A percentile compares a stretch with the other conserved stretches of the same genome.
These are phyloP conservation scores for Ogataea wickerhamii DNA, from an alignment of 805 yeast species.

Conservation along the genomic window DNA sequence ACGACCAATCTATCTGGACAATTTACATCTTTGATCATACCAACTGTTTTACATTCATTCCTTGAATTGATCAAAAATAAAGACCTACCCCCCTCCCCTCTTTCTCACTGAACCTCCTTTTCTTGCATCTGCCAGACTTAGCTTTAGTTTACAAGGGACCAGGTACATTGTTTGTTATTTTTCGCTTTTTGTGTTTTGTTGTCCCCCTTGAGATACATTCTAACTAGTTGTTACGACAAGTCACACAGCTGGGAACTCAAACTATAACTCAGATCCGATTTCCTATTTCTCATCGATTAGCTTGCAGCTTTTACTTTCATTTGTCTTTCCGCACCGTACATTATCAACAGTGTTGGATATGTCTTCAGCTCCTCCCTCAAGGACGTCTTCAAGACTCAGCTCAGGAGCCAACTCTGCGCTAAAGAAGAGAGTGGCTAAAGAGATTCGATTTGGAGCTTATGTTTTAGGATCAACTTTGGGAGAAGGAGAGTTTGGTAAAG, in stretches of 20 bases:
- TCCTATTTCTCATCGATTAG: no score
- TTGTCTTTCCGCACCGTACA: neutral
- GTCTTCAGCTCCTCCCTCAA: slow-evolving; percentile 9
- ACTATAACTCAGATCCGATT: neutral
- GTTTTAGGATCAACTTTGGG: slow-evolving; percentile 91
- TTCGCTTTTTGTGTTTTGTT: no score
- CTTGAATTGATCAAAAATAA: no score
- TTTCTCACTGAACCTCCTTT: no score
- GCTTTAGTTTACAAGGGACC: no score
- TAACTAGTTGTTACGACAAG: neutral
- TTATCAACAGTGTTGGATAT: neutral
- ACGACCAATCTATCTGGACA: no score
- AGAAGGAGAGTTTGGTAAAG: slow-evolving; percentile 98
- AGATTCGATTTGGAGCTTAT: slow-evolving; percentile 85
- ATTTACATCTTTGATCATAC: no score
- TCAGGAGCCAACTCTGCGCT: slow-evolving; percentile 16
- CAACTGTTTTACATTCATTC: no score
- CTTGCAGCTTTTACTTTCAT: no score
- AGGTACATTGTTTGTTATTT: no score
- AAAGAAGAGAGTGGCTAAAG: slow-evolving; percentile 46
- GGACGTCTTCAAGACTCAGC: slow-evolving; percentile 18
- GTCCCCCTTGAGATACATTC: neutral
- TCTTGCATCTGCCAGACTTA: no score
- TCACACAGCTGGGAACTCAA: neutral
- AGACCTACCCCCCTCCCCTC: no score